Evolutionary conservation across 176 grass and related monocot species (phyloP).

Genomic region (Oryza meridionalis): DNA sequence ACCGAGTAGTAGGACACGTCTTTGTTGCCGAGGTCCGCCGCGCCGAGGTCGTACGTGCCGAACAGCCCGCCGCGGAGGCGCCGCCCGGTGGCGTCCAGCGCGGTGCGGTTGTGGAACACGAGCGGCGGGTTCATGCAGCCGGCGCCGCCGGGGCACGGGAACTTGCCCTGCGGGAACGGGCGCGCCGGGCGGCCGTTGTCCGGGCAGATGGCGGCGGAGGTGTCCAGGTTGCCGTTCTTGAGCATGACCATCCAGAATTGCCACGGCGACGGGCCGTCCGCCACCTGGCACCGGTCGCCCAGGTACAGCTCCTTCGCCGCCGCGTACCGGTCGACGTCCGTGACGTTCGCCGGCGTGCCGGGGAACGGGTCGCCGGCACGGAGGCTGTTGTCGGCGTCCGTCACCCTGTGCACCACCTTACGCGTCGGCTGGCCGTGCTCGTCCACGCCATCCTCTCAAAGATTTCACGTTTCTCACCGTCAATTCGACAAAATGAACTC

Average conservation of each 20-base stretch:
- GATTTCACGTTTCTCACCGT: background rate
- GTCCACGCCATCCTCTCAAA: constrained; percentile 33
- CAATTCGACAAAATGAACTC: background rate
- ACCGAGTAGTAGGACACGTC: constrained; percentile 67
- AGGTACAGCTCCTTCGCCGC: constrained; percentile 81
- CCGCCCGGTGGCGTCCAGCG: constrained; percentile 31
- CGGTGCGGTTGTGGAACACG: constrained; percentile 78
- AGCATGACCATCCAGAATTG: constrained; percentile 99
- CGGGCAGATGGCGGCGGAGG: constrained; percentile 67
- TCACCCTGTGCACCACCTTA: constrained; percentile 62
- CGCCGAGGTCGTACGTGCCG: constrained; percentile 77
- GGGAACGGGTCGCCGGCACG: constrained; percentile 54
- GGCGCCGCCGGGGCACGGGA: constrained; percentile 78
- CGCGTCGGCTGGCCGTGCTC: constrained; percentile 33
- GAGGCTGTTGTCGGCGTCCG: constrained; percentile 67
- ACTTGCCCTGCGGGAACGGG: constrained; percentile 67
- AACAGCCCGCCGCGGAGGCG: constrained; percentile 63
- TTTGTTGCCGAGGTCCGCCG: background rate
- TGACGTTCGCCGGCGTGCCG: constrained; percentile 31
- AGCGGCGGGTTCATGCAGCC: constrained; percentile 97
- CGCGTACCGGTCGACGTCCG: constrained; percentile 64
- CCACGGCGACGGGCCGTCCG: constrained; percentile 60
- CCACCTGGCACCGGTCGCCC: constrained; percentile 69
- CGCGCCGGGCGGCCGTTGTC: constrained; percentile 62
- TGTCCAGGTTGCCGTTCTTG: constrained; percentile 95